A percentile compares a stretch with the other conserved stretches of the same genome.
Conservation (phyloP, 352 stramenopile species). For the Stramenopiles sp. region DNA sequence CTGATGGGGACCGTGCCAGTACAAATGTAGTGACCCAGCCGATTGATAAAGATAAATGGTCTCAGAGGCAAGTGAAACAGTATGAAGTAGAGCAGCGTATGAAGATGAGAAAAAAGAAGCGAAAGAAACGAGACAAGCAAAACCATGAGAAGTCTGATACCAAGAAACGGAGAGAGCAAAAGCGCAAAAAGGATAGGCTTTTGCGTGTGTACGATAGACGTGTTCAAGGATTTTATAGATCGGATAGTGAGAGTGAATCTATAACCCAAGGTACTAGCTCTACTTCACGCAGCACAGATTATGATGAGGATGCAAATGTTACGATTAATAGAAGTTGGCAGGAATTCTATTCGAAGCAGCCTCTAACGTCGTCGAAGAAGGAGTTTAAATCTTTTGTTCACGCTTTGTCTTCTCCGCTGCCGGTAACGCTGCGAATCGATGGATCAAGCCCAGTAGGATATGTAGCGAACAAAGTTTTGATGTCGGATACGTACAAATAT, state of each 20-base stretch:
- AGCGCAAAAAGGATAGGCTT: not conserved
- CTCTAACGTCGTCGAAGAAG: not conserved
- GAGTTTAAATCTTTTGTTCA: slow-evolving; percentile 3
- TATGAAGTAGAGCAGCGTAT: slow-evolving; percentile 8
- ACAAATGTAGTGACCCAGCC: not conserved
- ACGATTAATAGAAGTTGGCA: not conserved
- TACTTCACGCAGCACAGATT: not conserved
- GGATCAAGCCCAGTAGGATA: not conserved
- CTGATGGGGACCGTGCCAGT: not conserved
- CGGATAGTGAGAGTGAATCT: not conserved
- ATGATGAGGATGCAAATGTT: not conserved
- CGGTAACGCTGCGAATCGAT: not conserved
- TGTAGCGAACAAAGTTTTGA: not conserved
- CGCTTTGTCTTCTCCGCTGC: not conserved
- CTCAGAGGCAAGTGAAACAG: not conserved
- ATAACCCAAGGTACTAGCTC: not conserved
- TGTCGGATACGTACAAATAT: not conserved
- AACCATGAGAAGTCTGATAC: not conserved
- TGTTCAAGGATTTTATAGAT: slow-evolving; percentile 6
- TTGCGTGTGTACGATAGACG: not conserved
- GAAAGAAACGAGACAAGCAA: slow-evolving; percentile 1
- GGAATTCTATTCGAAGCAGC: not conserved
- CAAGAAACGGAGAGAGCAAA: not conserved
- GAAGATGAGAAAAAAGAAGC: not conserved
- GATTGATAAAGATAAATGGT: slow-evolving; percentile 8